Evolutionary conservation across 225 moss, liverwort and hornwort species (phyloP).

Genomic region (Takakia lepidozioides): DNA sequence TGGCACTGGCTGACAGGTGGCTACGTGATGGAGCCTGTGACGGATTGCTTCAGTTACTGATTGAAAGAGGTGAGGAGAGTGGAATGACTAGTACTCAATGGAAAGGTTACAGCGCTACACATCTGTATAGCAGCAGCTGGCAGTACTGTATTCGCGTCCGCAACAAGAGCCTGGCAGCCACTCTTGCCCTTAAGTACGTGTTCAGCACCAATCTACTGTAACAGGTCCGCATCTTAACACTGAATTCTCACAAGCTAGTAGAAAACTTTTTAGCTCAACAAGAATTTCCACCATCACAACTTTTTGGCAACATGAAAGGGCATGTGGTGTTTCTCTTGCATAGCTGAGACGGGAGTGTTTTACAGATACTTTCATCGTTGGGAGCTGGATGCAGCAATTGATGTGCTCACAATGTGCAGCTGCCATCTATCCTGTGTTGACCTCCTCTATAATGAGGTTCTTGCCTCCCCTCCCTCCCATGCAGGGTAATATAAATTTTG

Average conservation of each 20-base stretch:
- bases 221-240: too few relatives aligned
- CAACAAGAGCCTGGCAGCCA: conserved; percentile 79
- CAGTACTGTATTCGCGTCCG: conserved; percentile 96
- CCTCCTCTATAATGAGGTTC: conserved; percentile 69
- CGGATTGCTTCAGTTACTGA: conserved; percentile 72
- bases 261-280: not conserved
- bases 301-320: too few relatives aligned
- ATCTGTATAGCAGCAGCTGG: conserved; percentile 85
- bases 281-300: too few relatives aligned
- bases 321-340: too few relatives aligned
- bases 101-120: conserved; percentile 58
- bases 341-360: too few relatives aligned
- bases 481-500: too few relatives aligned
- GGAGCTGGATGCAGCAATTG: conserved; percentile 98
- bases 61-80: conserved; percentile 77
- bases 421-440: conserved; percentile 72
- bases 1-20: conserved; percentile 89
- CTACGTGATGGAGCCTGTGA: conserved; percentile 91
- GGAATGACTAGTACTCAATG: conserved; percentile 50
- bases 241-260: not conserved
- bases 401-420: conserved; percentile 96
- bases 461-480: not conserved
- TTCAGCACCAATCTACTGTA: not conserved
- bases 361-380: conserved; percentile 81
- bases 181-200: conserved; percentile 79